Evolutionary conservation across 1,284 basidiomycete species (phyloP), one percentile per base, ranked within the genome.

Genomic region (Cryptococcus sp.): DNA sequence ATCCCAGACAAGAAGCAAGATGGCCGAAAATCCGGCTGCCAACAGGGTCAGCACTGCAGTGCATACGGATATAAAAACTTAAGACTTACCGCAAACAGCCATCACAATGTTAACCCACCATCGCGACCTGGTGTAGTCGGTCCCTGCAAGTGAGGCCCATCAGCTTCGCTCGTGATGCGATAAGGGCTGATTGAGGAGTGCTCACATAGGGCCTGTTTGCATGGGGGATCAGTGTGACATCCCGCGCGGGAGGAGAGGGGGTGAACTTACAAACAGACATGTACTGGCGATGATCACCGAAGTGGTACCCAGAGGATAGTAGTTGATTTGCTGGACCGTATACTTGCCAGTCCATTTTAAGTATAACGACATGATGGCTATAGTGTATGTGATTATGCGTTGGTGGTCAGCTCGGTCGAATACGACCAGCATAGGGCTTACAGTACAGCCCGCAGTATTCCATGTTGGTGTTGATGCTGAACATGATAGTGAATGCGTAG

Each of bases 121-220:
- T 5, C 28, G 28, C 28, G 28, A 33, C 28, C 9, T 33, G 28
- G 28, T 33, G 28, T 33, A 33, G 28, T 33, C 28, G 5, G 28
- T 33, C 28, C 28, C 28, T 33, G 28, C 9, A 5, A 33, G 9
- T 33, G 28, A 4, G 9, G 28, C 28, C 9, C 28, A 33, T 33
- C 28, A 33, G 28, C 28, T 4, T 56, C 11, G 57, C 50, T 37
- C 43, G 6, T 49, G 38, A 60, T 65, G 70, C 69, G 60, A 72
- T 67, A 13, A 63, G n/a, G n/a, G n/a, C n/a, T n/a, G 61, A 62
- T 72, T 71, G 47, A 70, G 62, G 54, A 70, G 61, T 55, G 71
- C 70, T 18, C 70, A 66, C 28, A 33, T 33, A 33, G 28, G 28
- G 28, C 28, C 28, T 33, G 28, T 33, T 33, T 4, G 9, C 28